phyloP scores from a whole-genome alignment of 2,329 filamentous ascomycete genomes.

The Ophiostoma sp. region DNA sequence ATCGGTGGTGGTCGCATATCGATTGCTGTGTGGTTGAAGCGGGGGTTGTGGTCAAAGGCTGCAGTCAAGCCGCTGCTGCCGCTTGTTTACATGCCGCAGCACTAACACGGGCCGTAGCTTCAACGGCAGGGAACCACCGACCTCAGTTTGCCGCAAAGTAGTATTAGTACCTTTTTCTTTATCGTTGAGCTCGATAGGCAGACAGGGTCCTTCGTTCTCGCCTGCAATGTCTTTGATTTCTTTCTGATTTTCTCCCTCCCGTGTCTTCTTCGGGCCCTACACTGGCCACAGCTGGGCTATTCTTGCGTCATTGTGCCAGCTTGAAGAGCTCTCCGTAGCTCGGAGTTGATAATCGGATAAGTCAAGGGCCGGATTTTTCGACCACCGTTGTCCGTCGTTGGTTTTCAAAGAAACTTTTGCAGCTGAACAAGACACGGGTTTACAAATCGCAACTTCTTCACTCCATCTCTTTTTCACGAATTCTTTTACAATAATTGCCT shows the following conservation, averaged over 20 bases:
- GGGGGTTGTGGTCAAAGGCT: background rate
- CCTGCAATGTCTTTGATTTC: background rate
- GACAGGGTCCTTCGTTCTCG: background rate
- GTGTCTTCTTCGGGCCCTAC: too few species aligned
- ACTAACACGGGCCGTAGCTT: background rate
- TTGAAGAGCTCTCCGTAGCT: background rate
- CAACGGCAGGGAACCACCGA: background rate
- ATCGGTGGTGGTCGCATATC: background rate
- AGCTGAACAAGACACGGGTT: background rate
- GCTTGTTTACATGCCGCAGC: constrained; percentile 14
- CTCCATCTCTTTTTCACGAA: background rate
- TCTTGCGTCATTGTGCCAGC: background rate
- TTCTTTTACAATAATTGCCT: too few species aligned
- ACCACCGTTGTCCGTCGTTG: background rate
- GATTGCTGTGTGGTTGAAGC: background rate
- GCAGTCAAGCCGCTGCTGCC: constrained; percentile 9
- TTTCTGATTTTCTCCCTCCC: background rate
- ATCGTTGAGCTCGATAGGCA: background rate
- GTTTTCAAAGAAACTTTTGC: background rate
- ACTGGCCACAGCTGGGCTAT: too few species aligned
- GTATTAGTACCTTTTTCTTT: background rate
- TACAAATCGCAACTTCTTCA: too few species aligned
- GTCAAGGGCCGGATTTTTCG: background rate
- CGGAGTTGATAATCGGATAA: background rate
- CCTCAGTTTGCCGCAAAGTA: background rate